Evolutionary conservation across 75 land plant genomes (phyloP), one percentile per base, ranked within the genome.

Genomic region (Sequoiadendron giganteum): DNA sequence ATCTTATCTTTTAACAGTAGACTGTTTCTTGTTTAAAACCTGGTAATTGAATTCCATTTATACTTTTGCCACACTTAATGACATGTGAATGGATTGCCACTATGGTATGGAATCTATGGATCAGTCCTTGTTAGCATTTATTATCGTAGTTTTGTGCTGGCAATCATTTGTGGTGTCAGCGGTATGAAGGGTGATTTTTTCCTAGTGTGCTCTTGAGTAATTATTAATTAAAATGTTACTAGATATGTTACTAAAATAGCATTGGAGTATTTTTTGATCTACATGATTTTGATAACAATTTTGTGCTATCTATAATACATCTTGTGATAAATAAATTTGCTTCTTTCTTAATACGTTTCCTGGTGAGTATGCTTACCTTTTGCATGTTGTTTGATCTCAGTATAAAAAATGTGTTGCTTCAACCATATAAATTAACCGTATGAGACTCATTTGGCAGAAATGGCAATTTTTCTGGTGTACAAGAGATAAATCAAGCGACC

Each of bases 391-490:
- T 25, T n/a, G 5, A 45, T 45, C 47, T 68, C 30, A 73, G 25
- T 73, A 73, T 73, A 30, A 73, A 32, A 73, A 73, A 32, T 48
- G 36, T 9, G 68, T 19, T 19, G 68, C 28, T 73, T 32, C 10
- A 73, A 73, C 2, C 21, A 28, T 45, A 81, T 1, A 39, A 81
- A 43, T 10, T 81, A 45, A 81, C 52, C 25, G 45, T 45, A 25
- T 28, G n/a, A 81, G 84, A 25, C 0, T 43, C 10, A n/a, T 40
- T 81, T 45, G 84, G 84, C 32, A 81, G 84, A 45, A 81, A 45
- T 81, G 84, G 84, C 10, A 21, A 9, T 81, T 81, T 81, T 81
- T 45, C 52, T 81, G 84, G 84, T 45, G 84, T 21, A 45, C n/a
- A 25, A 81, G 14, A 81, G 43, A 25, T n/a, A 65, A 65, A 25